Base-by-base conservation (phyloP, 441 rosid genomes). In the Populus hybrid region DNA sequence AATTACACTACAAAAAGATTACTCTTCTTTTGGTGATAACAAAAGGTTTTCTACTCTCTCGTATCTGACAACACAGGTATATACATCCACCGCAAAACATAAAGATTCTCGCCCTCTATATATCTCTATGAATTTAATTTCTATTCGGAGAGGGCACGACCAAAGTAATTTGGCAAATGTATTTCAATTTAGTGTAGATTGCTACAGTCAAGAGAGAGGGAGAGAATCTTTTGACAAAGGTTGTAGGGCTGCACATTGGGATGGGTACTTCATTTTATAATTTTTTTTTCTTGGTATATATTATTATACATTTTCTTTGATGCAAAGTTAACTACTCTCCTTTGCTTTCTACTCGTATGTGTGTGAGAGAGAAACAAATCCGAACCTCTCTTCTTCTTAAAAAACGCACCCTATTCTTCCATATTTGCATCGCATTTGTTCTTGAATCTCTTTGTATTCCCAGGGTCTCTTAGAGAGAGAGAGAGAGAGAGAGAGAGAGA, bases 351-450 rank as follows among this genome's bases (percentile, higher is more conserved):
- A 23, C 30, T 8, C 3, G 34, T 74, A 2, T 32, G 70, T 53
- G n/a, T 14, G 36, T 1, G 20, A 28, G 28, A 10, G 30, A 26
- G 69, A 12, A 23, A 66, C 74, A 77, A 74, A 68, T 69, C 75
- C 70, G 16, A 24, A 36, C 72, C 84, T 77, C 81, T 67, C 83
- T 79, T 85, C 83, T 73, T 81, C 89, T 86, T 87, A 84, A 88
- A 88, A 88, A 87, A 85, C 89, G 95, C 88, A 90, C 93, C 93
- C 88, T 87, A 88, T 91, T 90, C 93, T 87, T 85, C 87, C 82
- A 85, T 88, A 86, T 89, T 88, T 89, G 92, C 92, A 92, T 89
- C 87, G 90, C 97, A 91, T 93, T 93, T 93, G 98, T 87, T 92
- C 92, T 85, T 88, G 89, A 87, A 90, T 90, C 89, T 87, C 78